phyloP scores from a whole-genome alignment of 306 rosid species.

The Cicer bijugum region DNA sequence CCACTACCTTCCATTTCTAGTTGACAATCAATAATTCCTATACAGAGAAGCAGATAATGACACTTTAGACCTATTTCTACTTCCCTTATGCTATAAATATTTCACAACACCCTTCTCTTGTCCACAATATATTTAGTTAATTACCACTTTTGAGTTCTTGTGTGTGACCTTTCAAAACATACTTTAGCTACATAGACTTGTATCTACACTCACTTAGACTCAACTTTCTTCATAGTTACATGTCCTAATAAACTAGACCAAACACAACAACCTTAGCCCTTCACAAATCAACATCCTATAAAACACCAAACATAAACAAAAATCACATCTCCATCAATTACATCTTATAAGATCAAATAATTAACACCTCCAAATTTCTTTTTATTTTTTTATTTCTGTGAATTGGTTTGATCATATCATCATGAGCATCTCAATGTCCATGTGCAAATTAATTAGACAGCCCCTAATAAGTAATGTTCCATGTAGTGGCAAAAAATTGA shows the following conservation, averaged over 20 bases:
- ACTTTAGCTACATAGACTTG: not conserved
- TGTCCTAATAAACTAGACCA: not conserved
- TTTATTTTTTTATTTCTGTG: not conserved
- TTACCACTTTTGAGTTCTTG: slow-evolving; percentile 11
- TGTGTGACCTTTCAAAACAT: slow-evolving; percentile 2
- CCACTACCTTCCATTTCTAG: slow-evolving; percentile 41
- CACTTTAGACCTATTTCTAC: slow-evolving; percentile 41
- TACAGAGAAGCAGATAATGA: slow-evolving; percentile 33
- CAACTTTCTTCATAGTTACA: not conserved
- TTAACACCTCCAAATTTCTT: not conserved
- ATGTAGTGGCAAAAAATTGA: slow-evolving; percentile 46
- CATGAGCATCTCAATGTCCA: slow-evolving; percentile 50
- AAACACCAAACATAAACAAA: not conserved
- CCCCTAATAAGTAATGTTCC: slow-evolving; percentile 52
- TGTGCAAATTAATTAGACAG: slow-evolving; percentile 49
- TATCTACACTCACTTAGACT: not conserved
- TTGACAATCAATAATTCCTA: slow-evolving; percentile 45
- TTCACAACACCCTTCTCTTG: not conserved
- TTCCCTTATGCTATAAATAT: slow-evolving; percentile 39
- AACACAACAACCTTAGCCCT: not conserved
- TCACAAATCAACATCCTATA: not conserved
- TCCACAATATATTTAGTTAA: slow-evolving; percentile 32
- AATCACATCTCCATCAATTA: not conserved
- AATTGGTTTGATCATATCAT: slow-evolving; percentile 21
- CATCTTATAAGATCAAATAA: not conserved